phyloP scores from a whole-genome alignment of 495 filamentous ascomycete species.

The Apodospora peruviana region DNA sequence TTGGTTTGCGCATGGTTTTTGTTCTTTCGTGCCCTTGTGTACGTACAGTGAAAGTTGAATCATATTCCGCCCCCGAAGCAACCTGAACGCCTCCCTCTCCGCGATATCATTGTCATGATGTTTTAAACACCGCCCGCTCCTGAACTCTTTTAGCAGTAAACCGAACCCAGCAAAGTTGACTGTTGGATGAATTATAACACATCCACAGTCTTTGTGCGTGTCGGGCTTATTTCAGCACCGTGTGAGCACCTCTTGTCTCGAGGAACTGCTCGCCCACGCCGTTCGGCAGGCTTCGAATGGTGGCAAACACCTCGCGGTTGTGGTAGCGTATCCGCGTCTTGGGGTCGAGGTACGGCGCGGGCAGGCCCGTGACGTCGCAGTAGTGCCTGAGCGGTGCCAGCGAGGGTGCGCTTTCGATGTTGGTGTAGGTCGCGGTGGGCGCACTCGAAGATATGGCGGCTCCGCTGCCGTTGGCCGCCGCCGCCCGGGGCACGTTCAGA shows the following conservation, averaged over 20 bases:
- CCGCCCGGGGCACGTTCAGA: slow-evolving; percentile 18
- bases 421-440: slow-evolving; percentile 83
- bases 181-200: too few relatives aligned
- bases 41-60: too few relatives aligned
- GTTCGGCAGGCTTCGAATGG: slow-evolving; percentile 69
- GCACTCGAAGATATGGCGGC: slow-evolving; percentile 38
- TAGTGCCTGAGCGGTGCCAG: slow-evolving; percentile 74
- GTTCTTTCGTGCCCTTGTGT: too few relatives aligned
- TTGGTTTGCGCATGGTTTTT: too few relatives aligned
- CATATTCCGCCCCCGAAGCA: too few relatives aligned
- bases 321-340: slow-evolving; percentile 89
- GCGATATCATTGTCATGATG: too few relatives aligned
- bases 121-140: too few relatives aligned
- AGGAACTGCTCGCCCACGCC: slow-evolving; percentile 81
- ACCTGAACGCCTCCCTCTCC: too few relatives aligned
- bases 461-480: slow-evolving; percentile 24
- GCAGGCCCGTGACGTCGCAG: slow-evolving; percentile 90
- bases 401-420: slow-evolving; percentile 86
- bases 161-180: too few relatives aligned
- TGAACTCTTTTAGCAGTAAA: too few relatives aligned
- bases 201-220: too few relatives aligned
- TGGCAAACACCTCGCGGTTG: slow-evolving; percentile 80
- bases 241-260: slow-evolving; percentile 84
- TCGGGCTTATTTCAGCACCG: slow-evolving; percentile 76
- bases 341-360: slow-evolving; percentile 84